These are phyloP conservation scores for Garcia nutans DNA, from an alignment of 345 rosid genomes.

Conservation along the genomic window DNA sequence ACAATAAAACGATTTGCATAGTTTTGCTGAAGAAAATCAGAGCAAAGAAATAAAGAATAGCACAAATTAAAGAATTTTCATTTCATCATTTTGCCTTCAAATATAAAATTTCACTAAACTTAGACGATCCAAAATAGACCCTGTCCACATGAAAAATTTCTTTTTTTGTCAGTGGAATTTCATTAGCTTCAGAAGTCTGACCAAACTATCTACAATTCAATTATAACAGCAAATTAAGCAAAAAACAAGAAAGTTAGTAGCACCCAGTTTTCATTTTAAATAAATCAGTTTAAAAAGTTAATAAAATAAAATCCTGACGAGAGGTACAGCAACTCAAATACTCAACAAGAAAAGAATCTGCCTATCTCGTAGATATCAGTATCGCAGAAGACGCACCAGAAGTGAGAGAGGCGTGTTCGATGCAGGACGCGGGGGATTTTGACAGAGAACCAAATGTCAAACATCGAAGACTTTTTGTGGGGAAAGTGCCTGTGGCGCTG, in stretches of 20 bases:
- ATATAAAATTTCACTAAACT: neutral
- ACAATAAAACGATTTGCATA: slow-evolving; percentile 1
- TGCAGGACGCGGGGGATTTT: slow-evolving; percentile 54
- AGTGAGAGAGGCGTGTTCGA: slow-evolving; percentile 52
- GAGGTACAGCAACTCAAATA: neutral
- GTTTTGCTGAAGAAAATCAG: neutral
- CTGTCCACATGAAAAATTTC: neutral
- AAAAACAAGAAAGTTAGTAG: too few species aligned
- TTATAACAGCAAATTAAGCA: too few species aligned
- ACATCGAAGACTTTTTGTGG: slow-evolving; percentile 55
- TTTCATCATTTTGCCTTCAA: neutral
- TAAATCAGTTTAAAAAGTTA: neutral
- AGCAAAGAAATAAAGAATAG: neutral
- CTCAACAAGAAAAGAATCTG: slow-evolving; percentile 74
- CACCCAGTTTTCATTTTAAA: too few species aligned
- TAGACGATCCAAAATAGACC: neutral
- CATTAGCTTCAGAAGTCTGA: neutral
- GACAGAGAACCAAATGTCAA: slow-evolving; percentile 64
- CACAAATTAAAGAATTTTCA: neutral
- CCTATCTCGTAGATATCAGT: slow-evolving; percentile 54
- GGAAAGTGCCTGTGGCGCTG: slow-evolving; percentile 72
- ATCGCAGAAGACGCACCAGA: slow-evolving; percentile 90
- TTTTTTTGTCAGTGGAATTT: neutral
- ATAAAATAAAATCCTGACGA: neutral
- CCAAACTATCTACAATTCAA: neutral